These are phyloP conservation scores for Mortierella sp. DNA, from an alignment of 371 early-diverging fungal genomes.

Conservation along the genomic window DNA sequence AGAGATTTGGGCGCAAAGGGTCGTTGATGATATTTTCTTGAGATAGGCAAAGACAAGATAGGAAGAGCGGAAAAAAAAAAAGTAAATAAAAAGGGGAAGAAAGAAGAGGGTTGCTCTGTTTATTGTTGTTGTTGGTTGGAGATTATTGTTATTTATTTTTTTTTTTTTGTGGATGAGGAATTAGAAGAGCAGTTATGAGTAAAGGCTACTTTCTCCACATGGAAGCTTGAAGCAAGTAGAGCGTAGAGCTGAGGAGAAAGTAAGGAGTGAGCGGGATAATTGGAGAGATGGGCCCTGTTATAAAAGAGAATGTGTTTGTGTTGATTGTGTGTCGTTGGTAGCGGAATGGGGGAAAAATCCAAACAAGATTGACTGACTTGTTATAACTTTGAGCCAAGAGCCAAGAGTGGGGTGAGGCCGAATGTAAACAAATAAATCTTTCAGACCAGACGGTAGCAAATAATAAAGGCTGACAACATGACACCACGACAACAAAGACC, in stretches of 20 bases:
- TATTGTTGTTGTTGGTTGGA: background rate
- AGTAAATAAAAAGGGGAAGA: background rate
- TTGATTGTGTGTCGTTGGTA: background rate
- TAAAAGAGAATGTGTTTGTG: background rate
- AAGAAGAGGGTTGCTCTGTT: background rate
- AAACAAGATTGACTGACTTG: background rate
- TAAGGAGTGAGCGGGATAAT: background rate
- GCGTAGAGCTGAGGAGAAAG: conserved; percentile 4
- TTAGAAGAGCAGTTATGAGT: background rate
- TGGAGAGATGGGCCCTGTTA: background rate
- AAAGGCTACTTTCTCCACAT: conserved; percentile 15
- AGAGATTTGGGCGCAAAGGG: background rate
- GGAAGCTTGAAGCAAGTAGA: background rate
- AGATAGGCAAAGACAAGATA: background rate
- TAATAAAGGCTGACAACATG: background rate
- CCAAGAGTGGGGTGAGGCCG: background rate
- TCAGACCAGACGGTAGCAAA: too few species aligned
- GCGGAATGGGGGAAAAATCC: background rate
- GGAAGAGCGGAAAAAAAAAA: background rate
- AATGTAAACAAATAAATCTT: background rate
- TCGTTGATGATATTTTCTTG: background rate
- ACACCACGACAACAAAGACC: background rate
- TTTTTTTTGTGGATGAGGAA: background rate
- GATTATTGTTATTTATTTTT: background rate
- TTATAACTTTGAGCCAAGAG: too few species aligned